A percentile compares a stretch with the other conserved stretches of the same genome.
phyloP scores from a whole-genome alignment of 1,284 basidiomycete genomes.

The Ceratorhiza oryzae-sativae region DNA sequence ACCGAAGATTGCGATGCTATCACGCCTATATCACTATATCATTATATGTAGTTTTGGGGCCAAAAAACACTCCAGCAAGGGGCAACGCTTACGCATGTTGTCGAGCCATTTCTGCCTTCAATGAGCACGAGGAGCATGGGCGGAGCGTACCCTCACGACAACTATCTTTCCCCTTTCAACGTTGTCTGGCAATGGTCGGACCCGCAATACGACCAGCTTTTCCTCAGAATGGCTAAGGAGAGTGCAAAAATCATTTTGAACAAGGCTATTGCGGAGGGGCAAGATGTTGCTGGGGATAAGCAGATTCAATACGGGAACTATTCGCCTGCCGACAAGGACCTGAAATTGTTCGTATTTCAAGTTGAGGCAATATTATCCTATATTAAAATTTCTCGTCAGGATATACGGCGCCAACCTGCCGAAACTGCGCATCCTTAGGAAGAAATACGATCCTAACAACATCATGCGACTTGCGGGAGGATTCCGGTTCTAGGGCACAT shows the following conservation, averaged over 20 bases:
- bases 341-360: conserved; percentile 18
- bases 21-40: neutral
- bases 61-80: conserved; percentile 46
- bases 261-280: conserved; percentile 55
- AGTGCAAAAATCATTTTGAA: conserved; percentile 53
- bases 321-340: conserved; percentile 47
- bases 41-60: conserved; percentile 52
- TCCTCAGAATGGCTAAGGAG: conserved; percentile 53
- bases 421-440: conserved; percentile 54
- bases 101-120: conserved; percentile 63
- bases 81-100: conserved; percentile 55
- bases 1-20: too few species aligned
- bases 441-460: conserved; percentile 57
- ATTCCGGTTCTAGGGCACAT: conserved; percentile 44
- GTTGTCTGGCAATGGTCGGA: neutral
- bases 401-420: conserved; percentile 61
- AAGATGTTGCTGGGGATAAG: conserved; percentile 53
- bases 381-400: neutral
- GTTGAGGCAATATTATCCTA: too few species aligned
- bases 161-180: neutral
- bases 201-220: conserved; percentile 49
- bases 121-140: conserved; percentile 55
- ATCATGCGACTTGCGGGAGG: conserved; percentile 67
- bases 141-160: conserved; percentile 41
- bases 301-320: conserved; percentile 61